Evolutionary conservation across 768 basidiomycete genomes (phyloP), one percentile per base, ranked within the genome.

Genomic region (Guyanaporus albipodus): DNA sequence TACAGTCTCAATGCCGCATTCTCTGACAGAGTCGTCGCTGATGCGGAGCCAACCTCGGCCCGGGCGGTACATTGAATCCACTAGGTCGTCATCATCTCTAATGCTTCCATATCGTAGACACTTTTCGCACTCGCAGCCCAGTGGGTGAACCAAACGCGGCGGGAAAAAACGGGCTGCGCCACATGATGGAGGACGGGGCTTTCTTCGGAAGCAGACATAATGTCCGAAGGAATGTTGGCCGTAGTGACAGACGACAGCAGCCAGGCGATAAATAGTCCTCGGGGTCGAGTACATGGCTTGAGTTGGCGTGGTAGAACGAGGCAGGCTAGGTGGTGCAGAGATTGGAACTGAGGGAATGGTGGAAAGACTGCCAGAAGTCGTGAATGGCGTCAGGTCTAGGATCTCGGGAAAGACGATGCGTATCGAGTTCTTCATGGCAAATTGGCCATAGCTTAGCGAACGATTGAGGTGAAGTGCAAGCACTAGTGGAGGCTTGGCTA

Each of bases 221-320:
- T 99, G 95, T 6, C 95, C 95, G 61, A 88, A 94, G 4, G 85
- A 85, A 60, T 96, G 93, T 44, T 84, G 81, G 12, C 95, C 95
- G 61, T 84, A 95, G 66, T 98, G 95, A 56, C 91, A 91, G 14
- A 98, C 92, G 24, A 89, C 82, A 9, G 90, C 83, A 2, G 82
- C 68, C 28, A 98, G 78, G 37, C 92, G 80, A 66, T 98, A 98
- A 28, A 94, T 71, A n/a, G 82, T 84, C 36, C 81, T 72, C n/a
- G 76, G 73, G 2, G 67, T 57, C 22, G 74, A 64, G 48, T 77
- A 77, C 24, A 72, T 75, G 21, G 75, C 72, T 8, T 79, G 79
- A 1, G 82, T 80, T 1, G 79, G 79, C 0, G 79, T 82, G 1
- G 73, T 71, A 12, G 79, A 74, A 22, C 81, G 65, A 38, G 71